These are phyloP conservation scores for Bondarzewia mesenterica DNA, from an alignment of 1,284 basidiomycete genomes.

Conservation along the genomic window DNA sequence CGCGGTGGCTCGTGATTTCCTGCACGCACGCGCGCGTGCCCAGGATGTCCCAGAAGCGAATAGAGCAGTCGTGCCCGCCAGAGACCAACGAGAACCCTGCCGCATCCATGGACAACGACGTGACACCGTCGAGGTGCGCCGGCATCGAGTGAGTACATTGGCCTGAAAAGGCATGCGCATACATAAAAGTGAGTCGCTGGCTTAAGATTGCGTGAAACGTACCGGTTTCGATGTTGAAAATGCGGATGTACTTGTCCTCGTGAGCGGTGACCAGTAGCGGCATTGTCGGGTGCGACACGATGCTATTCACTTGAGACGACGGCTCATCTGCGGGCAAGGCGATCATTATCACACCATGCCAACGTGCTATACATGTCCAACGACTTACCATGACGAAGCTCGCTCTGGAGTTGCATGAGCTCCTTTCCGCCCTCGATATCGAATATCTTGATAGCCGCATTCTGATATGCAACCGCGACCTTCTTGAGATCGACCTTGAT, in stretches of 20 bases:
- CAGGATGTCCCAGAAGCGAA: conserved; percentile 94
- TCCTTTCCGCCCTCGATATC: conserved; percentile 84
- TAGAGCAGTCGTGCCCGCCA: conserved; percentile 88
- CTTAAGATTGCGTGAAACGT: too few relatives aligned
- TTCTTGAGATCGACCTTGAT: conserved; percentile 73
- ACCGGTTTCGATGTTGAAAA: conserved; percentile 84
- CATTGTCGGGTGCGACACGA: conserved; percentile 89
- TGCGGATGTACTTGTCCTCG: conserved; percentile 89
- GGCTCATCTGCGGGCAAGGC: conserved; percentile 9
- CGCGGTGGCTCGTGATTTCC: conserved; percentile 82
- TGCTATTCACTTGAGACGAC: conserved; percentile 79
- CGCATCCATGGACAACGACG: conserved; percentile 84
- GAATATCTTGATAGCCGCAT: conserved; percentile 86
- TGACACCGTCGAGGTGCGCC: conserved; percentile 88
- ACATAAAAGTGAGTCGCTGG: too few relatives aligned
- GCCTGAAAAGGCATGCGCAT: conserved; percentile 36
- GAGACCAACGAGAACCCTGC: conserved; percentile 84
- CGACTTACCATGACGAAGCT: conserved; percentile 61
- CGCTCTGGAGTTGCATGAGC: conserved; percentile 57
- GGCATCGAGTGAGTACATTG: conserved; percentile 85
- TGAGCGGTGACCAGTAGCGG: conserved; percentile 84
- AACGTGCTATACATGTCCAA: background rate
- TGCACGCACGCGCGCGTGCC: conserved; percentile 77
- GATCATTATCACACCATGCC: background rate
- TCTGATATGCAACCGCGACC: conserved; percentile 87